A percentile compares a stretch with the other conserved stretches of the same genome.
These are phyloP conservation scores for Boechera stricta DNA, from an alignment of 345 rosid genomes.

Conservation along the genomic window DNA sequence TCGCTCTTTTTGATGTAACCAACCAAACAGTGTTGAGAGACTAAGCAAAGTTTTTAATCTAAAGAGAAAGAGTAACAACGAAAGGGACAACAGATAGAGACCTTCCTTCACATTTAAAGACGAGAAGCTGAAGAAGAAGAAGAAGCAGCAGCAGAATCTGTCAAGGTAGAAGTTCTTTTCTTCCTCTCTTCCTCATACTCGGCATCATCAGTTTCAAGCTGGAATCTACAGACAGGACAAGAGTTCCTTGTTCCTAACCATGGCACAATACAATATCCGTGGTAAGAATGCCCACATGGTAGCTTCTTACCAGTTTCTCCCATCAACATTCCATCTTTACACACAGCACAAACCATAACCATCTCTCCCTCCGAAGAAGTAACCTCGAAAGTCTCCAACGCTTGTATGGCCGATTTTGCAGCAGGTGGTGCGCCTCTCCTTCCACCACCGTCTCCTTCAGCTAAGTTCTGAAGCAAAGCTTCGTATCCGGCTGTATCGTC, in stretches of 20 bases:
- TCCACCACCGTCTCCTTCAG: conserved; percentile 60
- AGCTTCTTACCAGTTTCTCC: conserved; percentile 65
- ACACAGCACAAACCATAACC: conserved; percentile 56
- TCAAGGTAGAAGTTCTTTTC: conserved; percentile 38
- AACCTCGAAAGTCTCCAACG: conserved; percentile 54
- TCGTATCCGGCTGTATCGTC: conserved; percentile 67
- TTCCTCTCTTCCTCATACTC: conserved; percentile 71
- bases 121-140: conserved; percentile 29
- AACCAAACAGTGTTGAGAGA: conserved; percentile 16
- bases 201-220: conserved; percentile 67
- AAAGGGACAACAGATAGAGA: neutral
- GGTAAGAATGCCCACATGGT: conserved; percentile 74
- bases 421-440: conserved; percentile 83
- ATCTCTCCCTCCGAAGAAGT: conserved; percentile 38
- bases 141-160: conserved; percentile 23
- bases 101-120: conserved; percentile 3
- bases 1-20: conserved; percentile 10
- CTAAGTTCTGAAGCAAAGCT: conserved; percentile 67
- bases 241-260: conserved; percentile 78
- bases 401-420: conserved; percentile 51
- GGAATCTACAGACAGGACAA: conserved; percentile 74
- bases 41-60: neutral
- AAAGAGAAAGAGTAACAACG: conserved; percentile 22
- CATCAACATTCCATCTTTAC: conserved; percentile 60
- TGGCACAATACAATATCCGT: conserved; percentile 68